These are phyloP conservation scores for Diaporthe sp. DNA, from an alignment of 2,329 filamentous ascomycete species.

Conservation along the genomic window DNA sequence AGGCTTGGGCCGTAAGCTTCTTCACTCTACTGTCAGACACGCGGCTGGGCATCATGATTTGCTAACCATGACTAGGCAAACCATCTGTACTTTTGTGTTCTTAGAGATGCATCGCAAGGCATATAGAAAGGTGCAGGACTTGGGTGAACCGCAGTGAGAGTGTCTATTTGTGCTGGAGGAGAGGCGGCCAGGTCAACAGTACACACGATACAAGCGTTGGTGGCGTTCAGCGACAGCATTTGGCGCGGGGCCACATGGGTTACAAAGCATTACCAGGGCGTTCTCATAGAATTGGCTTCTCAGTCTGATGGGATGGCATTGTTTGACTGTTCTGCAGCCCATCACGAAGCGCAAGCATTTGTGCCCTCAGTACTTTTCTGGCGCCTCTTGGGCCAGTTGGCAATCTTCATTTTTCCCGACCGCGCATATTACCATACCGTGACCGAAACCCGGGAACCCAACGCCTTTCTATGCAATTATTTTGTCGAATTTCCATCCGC, in stretches of 20 bases:
- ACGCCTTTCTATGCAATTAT: constrained; percentile 35
- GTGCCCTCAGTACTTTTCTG: constrained; percentile 1
- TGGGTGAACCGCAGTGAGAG: constrained; percentile 47
- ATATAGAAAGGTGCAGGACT: constrained; percentile 67
- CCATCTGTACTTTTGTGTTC: constrained; percentile 87
- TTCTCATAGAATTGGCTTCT: constrained; percentile 24
- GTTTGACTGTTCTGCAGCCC: constrained; percentile 11
- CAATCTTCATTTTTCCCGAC: constrained; percentile 23
- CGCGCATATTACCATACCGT: constrained; percentile 17
- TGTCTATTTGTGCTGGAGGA: neutral
- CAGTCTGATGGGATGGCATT: constrained; percentile 1
- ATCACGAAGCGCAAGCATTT: neutral
- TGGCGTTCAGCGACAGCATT: constrained; percentile 23
- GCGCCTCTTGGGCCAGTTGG: neutral
- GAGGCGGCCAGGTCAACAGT: neutral
- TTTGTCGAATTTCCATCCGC: constrained; percentile 26
- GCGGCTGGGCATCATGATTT: too few relatives aligned
- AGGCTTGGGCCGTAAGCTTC: constrained; percentile 69
- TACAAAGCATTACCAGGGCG: constrained; percentile 17
- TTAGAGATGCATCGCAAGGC: constrained; percentile 86
- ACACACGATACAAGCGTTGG: constrained; percentile 11
- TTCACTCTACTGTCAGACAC: neutral
- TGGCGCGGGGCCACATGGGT: constrained; percentile 2
- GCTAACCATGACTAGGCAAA: constrained; percentile 65
- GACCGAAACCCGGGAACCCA: constrained; percentile 22